phyloP scores from a whole-genome alignment of 345 rosid genomes.

The Pseudoturritis turrita region DNA sequence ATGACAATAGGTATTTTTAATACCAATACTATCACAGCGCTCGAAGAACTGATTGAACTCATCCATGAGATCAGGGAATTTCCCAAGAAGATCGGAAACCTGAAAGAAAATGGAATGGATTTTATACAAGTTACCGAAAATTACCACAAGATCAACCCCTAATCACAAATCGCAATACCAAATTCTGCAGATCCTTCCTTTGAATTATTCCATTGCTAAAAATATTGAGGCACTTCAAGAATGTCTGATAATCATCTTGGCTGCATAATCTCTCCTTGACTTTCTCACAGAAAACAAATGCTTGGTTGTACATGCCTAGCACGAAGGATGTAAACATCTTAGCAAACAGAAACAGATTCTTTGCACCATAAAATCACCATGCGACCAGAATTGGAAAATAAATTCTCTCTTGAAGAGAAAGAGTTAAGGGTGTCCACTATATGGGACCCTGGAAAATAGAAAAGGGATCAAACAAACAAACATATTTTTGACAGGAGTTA shows the following conservation, averaged over 20 bases:
- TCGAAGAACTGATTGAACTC: constrained; percentile 84
- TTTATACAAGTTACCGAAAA: not conserved
- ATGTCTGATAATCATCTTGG: constrained; percentile 88
- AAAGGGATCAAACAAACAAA: not conserved
- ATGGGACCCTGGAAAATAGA: not conserved
- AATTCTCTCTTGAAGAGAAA: not conserved
- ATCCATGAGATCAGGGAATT: constrained; percentile 82
- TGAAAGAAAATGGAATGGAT: constrained; percentile 20
- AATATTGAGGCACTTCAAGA: constrained; percentile 84
- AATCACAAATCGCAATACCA: constrained; percentile 41
- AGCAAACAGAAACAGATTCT: constrained; percentile 2
- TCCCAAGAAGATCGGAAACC: constrained; percentile 87
- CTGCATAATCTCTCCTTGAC: constrained; percentile 88
- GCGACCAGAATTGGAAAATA: not conserved
- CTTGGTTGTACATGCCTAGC: constrained; percentile 43
- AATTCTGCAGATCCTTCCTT: constrained; percentile 64
- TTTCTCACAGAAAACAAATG: constrained; percentile 79
- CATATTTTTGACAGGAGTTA: not conserved
- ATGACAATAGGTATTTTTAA: constrained; percentile 13
- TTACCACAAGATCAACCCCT: constrained; percentile 18
- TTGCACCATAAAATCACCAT: not conserved
- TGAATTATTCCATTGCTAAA: constrained; percentile 79
- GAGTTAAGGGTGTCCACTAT: not conserved
- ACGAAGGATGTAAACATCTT: constrained; percentile 11
- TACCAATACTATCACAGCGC: constrained; percentile 89